phyloP scores from a whole-genome alignment of 164 flowering plant genomes.

The Kingdonia uniflora region DNA sequence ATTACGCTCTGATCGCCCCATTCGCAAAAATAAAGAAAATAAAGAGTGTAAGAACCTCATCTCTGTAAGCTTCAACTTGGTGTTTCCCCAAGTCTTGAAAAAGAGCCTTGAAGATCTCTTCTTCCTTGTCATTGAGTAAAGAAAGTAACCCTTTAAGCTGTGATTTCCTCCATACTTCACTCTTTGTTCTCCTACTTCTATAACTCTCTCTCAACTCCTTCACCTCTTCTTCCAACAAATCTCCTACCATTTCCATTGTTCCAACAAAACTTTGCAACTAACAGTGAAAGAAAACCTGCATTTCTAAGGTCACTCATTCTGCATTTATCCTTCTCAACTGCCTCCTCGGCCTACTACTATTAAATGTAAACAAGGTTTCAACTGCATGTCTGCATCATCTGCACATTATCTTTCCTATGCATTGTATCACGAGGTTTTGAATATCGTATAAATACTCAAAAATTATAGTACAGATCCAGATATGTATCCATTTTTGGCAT shows the following conservation, averaged over 20 bases:
- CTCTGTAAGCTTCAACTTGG: constrained; percentile 55
- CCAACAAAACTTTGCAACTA: neutral
- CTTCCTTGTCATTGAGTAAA: constrained; percentile 48
- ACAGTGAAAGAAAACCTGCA: neutral
- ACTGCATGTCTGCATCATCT: no score
- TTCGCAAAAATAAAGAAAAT: no score
- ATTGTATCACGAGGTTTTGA: no score
- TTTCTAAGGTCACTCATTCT: neutral
- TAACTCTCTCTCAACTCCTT: constrained; percentile 42
- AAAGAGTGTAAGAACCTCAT: constrained; percentile 38
- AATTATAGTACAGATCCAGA: no score
- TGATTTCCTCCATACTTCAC: constrained; percentile 48
- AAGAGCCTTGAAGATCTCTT: constrained; percentile 38
- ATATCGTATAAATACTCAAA: no score
- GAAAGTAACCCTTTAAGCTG: constrained; percentile 47
- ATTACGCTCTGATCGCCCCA: no score
- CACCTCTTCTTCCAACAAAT: constrained; percentile 18
- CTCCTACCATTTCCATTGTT: neutral
- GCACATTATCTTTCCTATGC: no score
- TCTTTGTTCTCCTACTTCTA: constrained; percentile 41
- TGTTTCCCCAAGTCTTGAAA: constrained; percentile 66
- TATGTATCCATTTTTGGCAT: no score
- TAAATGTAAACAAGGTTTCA: no score
- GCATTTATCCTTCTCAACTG: constrained; percentile 1
- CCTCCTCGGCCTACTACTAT: neutral